Evolutionary conservation across 1,284 basidiomycete genomes (phyloP).

Genomic region (Ganoderma resinaceum): DNA sequence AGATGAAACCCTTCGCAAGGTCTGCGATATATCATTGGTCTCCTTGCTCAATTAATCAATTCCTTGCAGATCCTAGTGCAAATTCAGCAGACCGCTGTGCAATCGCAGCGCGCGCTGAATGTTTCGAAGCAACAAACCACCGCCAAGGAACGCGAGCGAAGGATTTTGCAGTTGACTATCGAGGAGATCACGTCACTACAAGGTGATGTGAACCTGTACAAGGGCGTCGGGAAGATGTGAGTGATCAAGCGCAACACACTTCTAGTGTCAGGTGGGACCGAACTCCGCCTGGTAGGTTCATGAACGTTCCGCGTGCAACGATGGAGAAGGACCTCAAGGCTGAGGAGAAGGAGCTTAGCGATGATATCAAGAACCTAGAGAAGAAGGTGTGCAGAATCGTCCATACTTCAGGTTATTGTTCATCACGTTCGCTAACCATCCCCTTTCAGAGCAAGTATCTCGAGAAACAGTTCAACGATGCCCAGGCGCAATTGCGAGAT

Average conservation of each 20-base stretch:
- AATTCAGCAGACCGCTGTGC: constrained; percentile 86
- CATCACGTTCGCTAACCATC: background rate
- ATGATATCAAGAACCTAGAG: constrained; percentile 79
- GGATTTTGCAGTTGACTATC: constrained; percentile 87
- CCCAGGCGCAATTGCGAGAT: constrained; percentile 85
- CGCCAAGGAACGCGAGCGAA: constrained; percentile 84
- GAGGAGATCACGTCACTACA: constrained; percentile 74
- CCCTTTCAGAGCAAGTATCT: constrained; percentile 80
- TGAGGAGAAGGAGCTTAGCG: constrained; percentile 82
- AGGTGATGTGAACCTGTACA: constrained; percentile 81
- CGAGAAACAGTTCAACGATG: constrained; percentile 91
- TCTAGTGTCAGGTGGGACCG: constrained; percentile 6
- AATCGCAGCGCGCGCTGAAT: constrained; percentile 80
- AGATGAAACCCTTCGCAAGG: constrained; percentile 89
- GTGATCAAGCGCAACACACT: constrained; percentile 34
- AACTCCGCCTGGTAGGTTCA: constrained; percentile 66
- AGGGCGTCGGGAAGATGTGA: constrained; percentile 92
- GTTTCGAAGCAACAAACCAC: constrained; percentile 76
- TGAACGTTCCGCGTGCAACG: constrained; percentile 81
- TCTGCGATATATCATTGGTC: constrained; percentile 36
- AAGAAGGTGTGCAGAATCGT: constrained; percentile 68
- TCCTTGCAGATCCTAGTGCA: constrained; percentile 81
- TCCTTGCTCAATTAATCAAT: background rate
- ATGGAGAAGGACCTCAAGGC: constrained; percentile 79
- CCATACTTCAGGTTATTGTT: background rate